phyloP scores from a whole-genome alignment of 2,329 filamentous ascomycete species.

The Colletotrichum cordylinicola region DNA sequence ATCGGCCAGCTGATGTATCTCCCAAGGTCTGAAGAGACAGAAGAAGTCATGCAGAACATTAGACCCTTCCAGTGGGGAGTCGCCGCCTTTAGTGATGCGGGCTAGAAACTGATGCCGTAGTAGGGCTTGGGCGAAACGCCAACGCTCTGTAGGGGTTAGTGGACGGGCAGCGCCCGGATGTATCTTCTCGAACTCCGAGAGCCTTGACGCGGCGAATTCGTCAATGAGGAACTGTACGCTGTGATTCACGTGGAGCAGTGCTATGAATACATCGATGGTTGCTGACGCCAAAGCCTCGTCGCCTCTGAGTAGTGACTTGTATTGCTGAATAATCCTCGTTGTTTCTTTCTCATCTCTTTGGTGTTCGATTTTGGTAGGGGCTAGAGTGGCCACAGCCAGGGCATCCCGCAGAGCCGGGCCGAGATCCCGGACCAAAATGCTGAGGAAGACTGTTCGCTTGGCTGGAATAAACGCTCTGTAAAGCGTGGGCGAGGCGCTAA shows the following conservation, averaged over 20 bases:
- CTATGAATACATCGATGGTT: background rate
- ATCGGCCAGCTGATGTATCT: background rate
- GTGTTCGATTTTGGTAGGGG: background rate
- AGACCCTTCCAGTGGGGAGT: background rate
- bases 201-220: background rate
- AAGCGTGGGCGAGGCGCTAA: background rate
- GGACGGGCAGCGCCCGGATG: background rate
- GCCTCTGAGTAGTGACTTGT: background rate
- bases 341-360: background rate
- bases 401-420: background rate
- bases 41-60: background rate
- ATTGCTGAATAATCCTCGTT: background rate
- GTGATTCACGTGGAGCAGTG: background rate
- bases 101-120: background rate
- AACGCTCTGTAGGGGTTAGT: background rate
- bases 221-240: background rate
- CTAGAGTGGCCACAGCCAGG: background rate
- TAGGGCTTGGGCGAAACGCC: background rate
- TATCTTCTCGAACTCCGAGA: background rate
- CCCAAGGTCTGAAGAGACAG: background rate
- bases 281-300: background rate
- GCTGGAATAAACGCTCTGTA: background rate
- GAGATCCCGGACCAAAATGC: background rate
- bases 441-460: background rate
- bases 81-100: background rate